Percentiles rank a stretch among this genome's conserved stretches.
Evolutionary conservation across 306 rosid species (phyloP).

Genomic region (Trifolium subterraneum): DNA sequence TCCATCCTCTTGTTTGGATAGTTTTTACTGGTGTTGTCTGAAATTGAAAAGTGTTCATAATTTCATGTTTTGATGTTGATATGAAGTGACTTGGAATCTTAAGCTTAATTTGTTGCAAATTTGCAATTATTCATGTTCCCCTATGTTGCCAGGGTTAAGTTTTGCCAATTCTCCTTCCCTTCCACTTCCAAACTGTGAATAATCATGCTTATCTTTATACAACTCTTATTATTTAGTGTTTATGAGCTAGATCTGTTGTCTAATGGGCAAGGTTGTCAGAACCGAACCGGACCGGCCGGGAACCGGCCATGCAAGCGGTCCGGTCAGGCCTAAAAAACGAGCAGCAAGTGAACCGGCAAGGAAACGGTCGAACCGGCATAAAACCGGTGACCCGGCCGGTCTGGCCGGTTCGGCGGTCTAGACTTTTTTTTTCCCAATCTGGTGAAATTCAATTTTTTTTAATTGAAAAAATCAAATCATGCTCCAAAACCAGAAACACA

Average conservation of each 20-base stretch:
- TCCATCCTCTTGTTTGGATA: neutral
- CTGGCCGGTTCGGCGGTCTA: too few relatives aligned
- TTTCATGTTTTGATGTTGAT: neutral
- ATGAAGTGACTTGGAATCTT: neutral
- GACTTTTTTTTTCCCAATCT: too few relatives aligned
- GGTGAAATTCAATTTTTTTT: too few relatives aligned
- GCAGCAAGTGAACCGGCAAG: too few relatives aligned
- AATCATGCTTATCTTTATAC: neutral
- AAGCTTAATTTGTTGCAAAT: neutral
- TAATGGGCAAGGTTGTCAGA: too few relatives aligned
- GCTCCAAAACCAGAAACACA: too few relatives aligned
- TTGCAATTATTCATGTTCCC: neutral
- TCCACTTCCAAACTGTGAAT: constrained; percentile 14
- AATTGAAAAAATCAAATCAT: too few relatives aligned
- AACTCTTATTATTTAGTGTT: neutral
- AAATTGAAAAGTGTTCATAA: neutral
- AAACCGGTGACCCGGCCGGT: too few relatives aligned
- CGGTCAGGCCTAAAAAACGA: too few relatives aligned
- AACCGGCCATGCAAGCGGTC: too few relatives aligned
- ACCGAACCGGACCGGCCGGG: too few relatives aligned
- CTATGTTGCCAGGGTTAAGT: neutral
- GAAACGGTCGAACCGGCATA: too few relatives aligned
- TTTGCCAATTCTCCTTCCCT: neutral
- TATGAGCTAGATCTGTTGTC: neutral
- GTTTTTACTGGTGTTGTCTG: neutral